Evolutionary conservation across 78 protist genomes (phyloP).

Genomic region (slime mould (Dictyostelium discoideum)): DNA sequence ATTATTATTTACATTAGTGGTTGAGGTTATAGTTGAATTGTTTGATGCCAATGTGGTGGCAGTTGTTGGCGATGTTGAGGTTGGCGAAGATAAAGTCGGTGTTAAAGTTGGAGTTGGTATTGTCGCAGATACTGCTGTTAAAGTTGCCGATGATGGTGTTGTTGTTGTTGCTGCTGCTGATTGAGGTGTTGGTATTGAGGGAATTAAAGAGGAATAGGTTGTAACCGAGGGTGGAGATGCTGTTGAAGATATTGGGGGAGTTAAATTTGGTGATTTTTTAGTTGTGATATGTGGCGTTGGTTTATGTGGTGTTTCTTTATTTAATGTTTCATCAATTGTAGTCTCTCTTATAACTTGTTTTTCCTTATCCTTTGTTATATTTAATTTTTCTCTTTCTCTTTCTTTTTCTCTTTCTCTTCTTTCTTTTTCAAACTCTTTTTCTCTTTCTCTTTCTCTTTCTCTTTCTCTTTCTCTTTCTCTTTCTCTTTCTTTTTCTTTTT

Average conservation of each 20-base stretch:
- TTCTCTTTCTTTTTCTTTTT: not conserved
- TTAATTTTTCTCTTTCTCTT: not conserved
- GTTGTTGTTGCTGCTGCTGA: not conserved
- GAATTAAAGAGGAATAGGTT: not conserved
- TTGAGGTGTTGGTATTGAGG: not conserved
- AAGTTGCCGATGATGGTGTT: not conserved
- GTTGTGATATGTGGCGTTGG: not conserved
- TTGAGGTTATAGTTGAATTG: not conserved
- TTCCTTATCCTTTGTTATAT: not conserved
- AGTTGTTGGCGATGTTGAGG: not conserved
- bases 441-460: not conserved
- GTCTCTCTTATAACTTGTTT: not conserved
- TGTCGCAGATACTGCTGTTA: not conserved
- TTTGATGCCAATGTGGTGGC: not conserved
- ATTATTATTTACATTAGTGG: not conserved
- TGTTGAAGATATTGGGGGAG: not conserved
- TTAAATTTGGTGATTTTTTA: not conserved
- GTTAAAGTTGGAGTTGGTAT: not conserved
- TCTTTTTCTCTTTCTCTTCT: not conserved
- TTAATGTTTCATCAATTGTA: not conserved
- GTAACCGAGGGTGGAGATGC: not conserved
- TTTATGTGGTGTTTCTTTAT: not conserved
- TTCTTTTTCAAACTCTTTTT: not conserved
- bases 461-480: not conserved
- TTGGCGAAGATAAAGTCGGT: not conserved